Conservation (phyloP, 352 stramenopile genomes). For the Pythium volutum region DNA sequence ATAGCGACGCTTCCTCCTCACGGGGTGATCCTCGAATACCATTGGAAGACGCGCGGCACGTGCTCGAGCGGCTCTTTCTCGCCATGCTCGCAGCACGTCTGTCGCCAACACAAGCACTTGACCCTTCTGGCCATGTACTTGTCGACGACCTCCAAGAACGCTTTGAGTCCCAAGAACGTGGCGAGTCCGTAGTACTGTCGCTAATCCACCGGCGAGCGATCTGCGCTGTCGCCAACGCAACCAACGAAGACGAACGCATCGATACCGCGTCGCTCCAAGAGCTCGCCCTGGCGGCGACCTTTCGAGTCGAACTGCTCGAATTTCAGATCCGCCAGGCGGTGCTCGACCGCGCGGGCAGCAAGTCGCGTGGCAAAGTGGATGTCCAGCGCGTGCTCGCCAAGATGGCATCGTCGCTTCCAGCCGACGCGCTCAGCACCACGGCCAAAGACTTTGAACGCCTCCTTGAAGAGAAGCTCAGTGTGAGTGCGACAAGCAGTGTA, state of each 20-base stretch:
- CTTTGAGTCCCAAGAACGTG: neutral
- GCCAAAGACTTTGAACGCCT: slow-evolving; percentile 28
- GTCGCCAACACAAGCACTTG: neutral
- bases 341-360: slow-evolving; percentile 16
- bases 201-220: neutral
- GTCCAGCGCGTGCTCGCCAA: slow-evolving; percentile 27
- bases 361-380: slow-evolving; percentile 28
- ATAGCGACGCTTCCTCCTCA: neutral
- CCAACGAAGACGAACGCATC: neutral
- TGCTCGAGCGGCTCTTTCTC: slow-evolving; percentile 9
- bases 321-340: slow-evolving; percentile 42
- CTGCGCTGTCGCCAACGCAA: neutral
- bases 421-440: slow-evolving; percentile 9
- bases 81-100: slow-evolving; percentile 3
- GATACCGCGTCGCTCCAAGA: slow-evolving; percentile 20
- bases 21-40: neutral
- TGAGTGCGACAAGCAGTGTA: slow-evolving; percentile 22
- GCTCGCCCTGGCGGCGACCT: slow-evolving; percentile 26
- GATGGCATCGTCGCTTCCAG: slow-evolving; percentile 22
- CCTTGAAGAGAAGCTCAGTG: slow-evolving; percentile 35
- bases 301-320: slow-evolving; percentile 46
- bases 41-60: neutral
- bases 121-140: neutral
- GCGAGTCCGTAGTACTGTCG: neutral
- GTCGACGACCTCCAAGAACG: neutral